Conservation (phyloP, 495 filamentous ascomycete genomes). For the Penicillium verhagenii region DNA sequence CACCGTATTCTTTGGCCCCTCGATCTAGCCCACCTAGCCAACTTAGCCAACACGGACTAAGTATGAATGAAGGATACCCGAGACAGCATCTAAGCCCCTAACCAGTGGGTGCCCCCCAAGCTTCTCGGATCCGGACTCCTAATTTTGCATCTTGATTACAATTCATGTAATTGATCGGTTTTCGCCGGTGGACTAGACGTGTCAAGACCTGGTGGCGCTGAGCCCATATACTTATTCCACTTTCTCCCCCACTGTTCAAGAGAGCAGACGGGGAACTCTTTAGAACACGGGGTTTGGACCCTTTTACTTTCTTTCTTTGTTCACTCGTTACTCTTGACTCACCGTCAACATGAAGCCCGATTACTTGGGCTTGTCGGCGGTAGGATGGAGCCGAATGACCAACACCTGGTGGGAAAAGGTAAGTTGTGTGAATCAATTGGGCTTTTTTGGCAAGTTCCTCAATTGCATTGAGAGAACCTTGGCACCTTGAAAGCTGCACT, state of each 20-base stretch:
- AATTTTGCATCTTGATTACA: neutral
- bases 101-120: neutral
- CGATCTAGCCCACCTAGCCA: no score
- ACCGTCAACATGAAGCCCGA: neutral
- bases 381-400: conserved; percentile 4
- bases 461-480: no score
- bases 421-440: neutral
- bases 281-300: neutral
- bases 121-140: neutral
- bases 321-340: neutral
- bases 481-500: no score
- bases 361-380: neutral
- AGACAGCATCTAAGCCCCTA: neutral
- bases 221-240: conserved; percentile 1
- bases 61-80: neutral
- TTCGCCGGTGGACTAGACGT: neutral
- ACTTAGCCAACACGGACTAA: neutral
- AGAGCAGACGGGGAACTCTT: neutral
- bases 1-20: neutral
- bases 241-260: neutral
- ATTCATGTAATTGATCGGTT: neutral
- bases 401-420: conserved; percentile 3
- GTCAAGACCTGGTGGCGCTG: neutral
- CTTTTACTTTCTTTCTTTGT: conserved; percentile 1
- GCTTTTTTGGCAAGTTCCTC: no score